Base-by-base conservation (phyloP, 495 filamentous ascomycete species). In the Sabuloglossum arenarium region DNA sequence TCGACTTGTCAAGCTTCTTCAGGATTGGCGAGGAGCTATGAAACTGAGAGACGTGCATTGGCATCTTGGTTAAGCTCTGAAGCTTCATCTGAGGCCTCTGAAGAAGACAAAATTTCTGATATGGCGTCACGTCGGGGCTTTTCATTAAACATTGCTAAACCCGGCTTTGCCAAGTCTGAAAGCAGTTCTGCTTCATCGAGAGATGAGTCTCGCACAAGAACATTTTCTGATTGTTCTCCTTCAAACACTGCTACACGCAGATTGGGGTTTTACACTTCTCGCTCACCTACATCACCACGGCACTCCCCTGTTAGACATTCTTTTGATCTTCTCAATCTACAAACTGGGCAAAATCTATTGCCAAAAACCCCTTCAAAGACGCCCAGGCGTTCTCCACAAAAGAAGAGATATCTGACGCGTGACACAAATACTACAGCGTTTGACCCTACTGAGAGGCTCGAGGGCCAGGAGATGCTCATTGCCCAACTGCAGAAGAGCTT, bases 391-490 rank as follows among this genome's bases (percentile, higher is more conserved):
- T 63, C 62, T 63, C 62, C 65, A 60, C 70, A 61, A 61, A 30
- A 58, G n/a, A 49, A 59, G 31, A 57, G 59, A 6, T 93, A 75
- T 70, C 73, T 94, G 60, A 81, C 74, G 42, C 88, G 84, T 69
- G 70, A 79, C 67, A 85, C 86, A 71, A 79, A 80, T 68, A 64
- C 74, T 59, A 68, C 62, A 57, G 75, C 68, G 63, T 88, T 79
- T 76, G 84, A 94, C 66, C 77, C 80, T 56, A 78, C 84, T 53
- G 71, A 70, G 58, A 73, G 77, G 50, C 73, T 90, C 58, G 75
- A 79, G 56, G 69, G 74, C 28, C 76, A 91, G 65, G 81, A 88
- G 57, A 68, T 69, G 1, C 67, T 85, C 58, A 80, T 80, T 59
- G 68, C 71, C 21, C 61, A 67, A 3, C 68, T 93, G 46, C 76